Percentiles rank a stretch among this genome's conserved stretches.
Evolutionary conservation across 2,329 filamentous ascomycete species (phyloP).

Genomic region (Plectosphaerella plurivora): DNA sequence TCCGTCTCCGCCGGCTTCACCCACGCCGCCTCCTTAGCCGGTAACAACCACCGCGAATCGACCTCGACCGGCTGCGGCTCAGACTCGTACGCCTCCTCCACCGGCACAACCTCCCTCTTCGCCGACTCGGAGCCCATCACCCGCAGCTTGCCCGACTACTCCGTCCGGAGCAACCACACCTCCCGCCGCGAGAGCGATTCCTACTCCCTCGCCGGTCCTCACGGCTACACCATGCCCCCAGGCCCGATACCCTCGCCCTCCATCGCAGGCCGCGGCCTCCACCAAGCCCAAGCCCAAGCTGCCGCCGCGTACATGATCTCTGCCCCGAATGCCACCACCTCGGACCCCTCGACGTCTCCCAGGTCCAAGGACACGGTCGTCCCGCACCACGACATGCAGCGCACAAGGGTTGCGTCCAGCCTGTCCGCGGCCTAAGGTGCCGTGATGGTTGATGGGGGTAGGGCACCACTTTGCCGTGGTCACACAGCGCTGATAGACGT

Average conservation of each 20-base stretch:
- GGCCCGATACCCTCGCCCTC: background rate
- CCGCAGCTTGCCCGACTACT: conserved; percentile 1
- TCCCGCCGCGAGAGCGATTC: background rate
- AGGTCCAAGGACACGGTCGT: background rate
- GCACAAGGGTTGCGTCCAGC: background rate
- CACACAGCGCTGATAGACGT: background rate
- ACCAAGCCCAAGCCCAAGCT: background rate
- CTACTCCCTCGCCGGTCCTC: background rate
- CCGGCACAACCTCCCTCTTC: conserved; percentile 10
- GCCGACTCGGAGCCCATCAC: conserved; percentile 5
- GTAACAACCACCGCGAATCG: conserved; percentile 4
- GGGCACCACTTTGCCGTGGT: background rate
- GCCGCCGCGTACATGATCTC: conserved; percentile 1
- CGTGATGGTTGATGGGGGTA: no score
- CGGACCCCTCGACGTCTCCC: background rate
- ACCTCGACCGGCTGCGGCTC: background rate
- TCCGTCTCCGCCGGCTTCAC: conserved; percentile 7
- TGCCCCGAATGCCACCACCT: background rate
- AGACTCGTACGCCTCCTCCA: conserved; percentile 8
- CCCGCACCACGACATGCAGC: background rate
- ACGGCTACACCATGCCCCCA: background rate
- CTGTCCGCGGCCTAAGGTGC: background rate
- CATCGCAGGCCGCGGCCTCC: background rate
- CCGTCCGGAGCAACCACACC: background rate
- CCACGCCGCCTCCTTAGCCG: conserved; percentile 6